phyloP scores from a whole-genome alignment of 768 basidiomycete genomes.

The Boletus subcaerulescens region DNA sequence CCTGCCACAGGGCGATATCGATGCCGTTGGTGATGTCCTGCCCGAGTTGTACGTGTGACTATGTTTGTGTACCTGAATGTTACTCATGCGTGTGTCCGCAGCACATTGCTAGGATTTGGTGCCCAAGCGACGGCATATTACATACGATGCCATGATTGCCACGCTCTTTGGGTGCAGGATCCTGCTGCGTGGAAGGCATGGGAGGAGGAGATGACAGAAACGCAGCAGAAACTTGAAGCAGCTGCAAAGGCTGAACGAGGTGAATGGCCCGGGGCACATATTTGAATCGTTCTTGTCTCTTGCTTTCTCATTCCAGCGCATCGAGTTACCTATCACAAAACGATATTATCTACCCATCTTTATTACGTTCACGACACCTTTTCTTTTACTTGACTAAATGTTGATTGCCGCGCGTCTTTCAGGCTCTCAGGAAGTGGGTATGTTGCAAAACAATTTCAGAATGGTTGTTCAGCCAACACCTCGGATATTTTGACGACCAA shows the following conservation, averaged over 20 bases:
- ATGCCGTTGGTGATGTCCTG: conserved; percentile 50
- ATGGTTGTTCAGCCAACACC: conserved; percentile 55
- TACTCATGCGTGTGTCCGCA: conserved; percentile 23
- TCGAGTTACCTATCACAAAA: background rate
- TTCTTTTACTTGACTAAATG: background rate
- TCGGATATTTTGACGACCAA: conserved; percentile 51
- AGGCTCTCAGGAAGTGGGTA: too few relatives aligned
- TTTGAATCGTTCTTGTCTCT: background rate
- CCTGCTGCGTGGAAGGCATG: conserved; percentile 40
- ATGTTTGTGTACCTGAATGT: background rate
- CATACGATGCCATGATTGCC: conserved; percentile 52
- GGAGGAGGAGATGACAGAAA: conserved; percentile 41
- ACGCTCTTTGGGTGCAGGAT: conserved; percentile 34
- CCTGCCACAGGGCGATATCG: conserved; percentile 47
- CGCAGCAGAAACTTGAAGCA: conserved; percentile 33
- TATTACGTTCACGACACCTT: background rate
- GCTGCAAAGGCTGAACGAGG: background rate
- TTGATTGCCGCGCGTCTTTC: background rate
- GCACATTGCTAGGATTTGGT: conserved; percentile 41
- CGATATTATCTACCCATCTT: background rate
- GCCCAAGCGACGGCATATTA: conserved; percentile 39
- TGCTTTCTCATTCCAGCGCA: background rate
- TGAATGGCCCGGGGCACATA: background rate
- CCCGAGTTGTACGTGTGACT: conserved; percentile 53
- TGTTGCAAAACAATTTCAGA: conserved; percentile 26